A percentile compares a stretch with the other conserved stretches of the same genome.
These are phyloP conservation scores for Arthonia radiata DNA, from an alignment of 495 filamentous ascomycete species.

Conservation along the genomic window DNA sequence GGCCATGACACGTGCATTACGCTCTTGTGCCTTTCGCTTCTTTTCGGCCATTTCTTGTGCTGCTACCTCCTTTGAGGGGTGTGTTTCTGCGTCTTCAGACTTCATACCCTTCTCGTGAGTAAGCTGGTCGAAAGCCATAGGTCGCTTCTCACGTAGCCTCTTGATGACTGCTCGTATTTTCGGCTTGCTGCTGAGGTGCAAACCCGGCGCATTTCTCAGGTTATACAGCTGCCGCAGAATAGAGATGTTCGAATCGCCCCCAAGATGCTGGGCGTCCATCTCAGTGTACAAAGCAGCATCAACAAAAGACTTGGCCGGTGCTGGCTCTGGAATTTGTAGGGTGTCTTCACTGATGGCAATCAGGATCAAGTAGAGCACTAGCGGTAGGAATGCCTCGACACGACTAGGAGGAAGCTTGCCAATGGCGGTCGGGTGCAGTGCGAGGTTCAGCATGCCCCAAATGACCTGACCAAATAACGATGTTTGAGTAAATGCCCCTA, in stretches of 20 bases:
- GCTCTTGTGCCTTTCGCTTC: conserved; percentile 67
- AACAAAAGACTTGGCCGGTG: conserved; percentile 37
- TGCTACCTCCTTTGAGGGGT: too few relatives aligned
- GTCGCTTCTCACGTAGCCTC: conserved; percentile 61
- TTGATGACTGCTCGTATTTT: conserved; percentile 73
- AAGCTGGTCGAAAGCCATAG: conserved; percentile 29
- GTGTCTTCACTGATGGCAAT: conserved; percentile 63
- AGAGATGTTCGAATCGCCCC: conserved; percentile 4
- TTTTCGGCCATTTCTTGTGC: conserved; percentile 57
- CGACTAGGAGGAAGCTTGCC: conserved; percentile 53
- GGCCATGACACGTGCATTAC: conserved; percentile 84
- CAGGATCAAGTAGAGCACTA: conserved; percentile 66
- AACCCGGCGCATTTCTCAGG: too few relatives aligned
- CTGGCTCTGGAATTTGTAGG: conserved; percentile 16
- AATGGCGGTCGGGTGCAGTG: conserved; percentile 35
- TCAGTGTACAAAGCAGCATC: background rate
- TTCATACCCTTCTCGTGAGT: conserved; percentile 28
- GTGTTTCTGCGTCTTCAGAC: conserved; percentile 16
- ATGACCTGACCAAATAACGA: conserved; percentile 76
- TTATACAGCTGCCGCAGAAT: conserved; percentile 17
- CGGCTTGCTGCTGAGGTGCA: too few relatives aligned
- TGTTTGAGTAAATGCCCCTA: conserved; percentile 54
- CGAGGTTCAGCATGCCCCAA: conserved; percentile 64
- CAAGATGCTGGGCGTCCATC: background rate
- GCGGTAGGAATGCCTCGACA: conserved; percentile 74